Evolutionary conservation across 768 basidiomycete species (phyloP).

Genomic region (Hygrocybe punicea): DNA sequence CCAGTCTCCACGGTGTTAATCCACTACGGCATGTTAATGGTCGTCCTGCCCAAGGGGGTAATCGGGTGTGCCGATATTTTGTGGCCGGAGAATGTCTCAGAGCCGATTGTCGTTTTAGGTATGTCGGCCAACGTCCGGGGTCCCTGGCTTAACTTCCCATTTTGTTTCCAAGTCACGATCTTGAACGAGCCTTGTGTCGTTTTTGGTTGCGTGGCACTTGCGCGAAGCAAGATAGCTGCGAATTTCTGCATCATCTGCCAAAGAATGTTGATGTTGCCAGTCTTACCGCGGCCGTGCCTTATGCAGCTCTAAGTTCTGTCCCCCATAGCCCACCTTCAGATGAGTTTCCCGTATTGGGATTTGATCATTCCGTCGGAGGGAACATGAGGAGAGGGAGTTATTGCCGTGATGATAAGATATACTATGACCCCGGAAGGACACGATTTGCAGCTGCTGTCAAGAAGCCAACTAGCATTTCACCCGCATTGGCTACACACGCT

Average conservation of each 20-base stretch:
- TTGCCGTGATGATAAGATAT: constrained; percentile 32
- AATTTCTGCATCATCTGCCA: constrained; percentile 90
- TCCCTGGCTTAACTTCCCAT: constrained; percentile 7
- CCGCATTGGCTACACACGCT: constrained; percentile 13
- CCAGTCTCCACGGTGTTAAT: constrained; percentile 29
- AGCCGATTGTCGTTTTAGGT: constrained; percentile 98
- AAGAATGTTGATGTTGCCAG: constrained; percentile 77
- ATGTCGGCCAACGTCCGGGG: constrained; percentile 19
- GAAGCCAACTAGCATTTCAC: constrained; percentile 43
- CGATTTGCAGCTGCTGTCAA: constrained; percentile 91
- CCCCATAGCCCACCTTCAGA: constrained; percentile 47
- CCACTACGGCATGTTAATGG: constrained; percentile 51
- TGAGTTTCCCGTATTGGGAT: constrained; percentile 72
- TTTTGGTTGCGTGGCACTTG: constrained; percentile 99
- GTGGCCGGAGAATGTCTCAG: constrained; percentile 93
- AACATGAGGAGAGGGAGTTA: constrained; percentile 46
- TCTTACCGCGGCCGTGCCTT: constrained; percentile 63
- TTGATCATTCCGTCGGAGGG: constrained; percentile 37
- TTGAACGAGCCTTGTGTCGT: constrained; percentile 89
- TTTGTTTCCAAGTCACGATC: constrained; percentile 66
- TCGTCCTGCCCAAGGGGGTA: constrained; percentile 56
- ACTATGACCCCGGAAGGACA: constrained; percentile 82
- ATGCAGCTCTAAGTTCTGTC: constrained; percentile 55
- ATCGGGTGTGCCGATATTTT: constrained; percentile 93
- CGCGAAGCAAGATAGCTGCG: constrained; percentile 93